Evolutionary conservation across 2,329 filamentous ascomycete species (phyloP), one percentile per base, ranked within the genome.

Genomic region (Lachnellula cervina): DNA sequence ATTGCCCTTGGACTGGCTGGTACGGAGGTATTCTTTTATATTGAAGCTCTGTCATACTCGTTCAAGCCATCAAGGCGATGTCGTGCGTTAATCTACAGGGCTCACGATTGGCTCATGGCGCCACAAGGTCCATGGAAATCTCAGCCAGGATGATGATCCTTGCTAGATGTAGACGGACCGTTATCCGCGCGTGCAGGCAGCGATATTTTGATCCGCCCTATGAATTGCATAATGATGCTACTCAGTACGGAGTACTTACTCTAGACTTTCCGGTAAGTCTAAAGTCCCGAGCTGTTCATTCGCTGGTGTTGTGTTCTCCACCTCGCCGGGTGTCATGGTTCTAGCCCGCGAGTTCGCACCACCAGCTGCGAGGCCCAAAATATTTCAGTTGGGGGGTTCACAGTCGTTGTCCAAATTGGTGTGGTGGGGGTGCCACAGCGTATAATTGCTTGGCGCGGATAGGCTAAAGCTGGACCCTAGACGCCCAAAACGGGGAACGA

Each of bases 121-220:
- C 63, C 63, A 58, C 58, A 54, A 56, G 45, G 28, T 44, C 52
- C 44, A 52, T 53, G 37, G 46, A 40, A 54, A 51, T 58, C 51
- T 59, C 50, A 58, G 58, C 57, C 60, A 64, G 57, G 53, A 46
- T 52, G 55, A 48, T 16, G 43, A 62, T 57, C 57, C 59, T 56
- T 55, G 63, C 40, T 55, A 21, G 11, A 55, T 55, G 55, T 55
- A 52, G 59, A 62, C 64, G 61, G 61, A 58, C 62, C 62, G 62
- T 64, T 63, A 64, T 59, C 61, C 62, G 62, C 59, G 55, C 60
- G 58, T 62, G 61, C 61, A 63, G 54, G 38, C 52, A 54, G 32
- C 57, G 56, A 59, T 62, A n/a, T 59, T 57, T 43, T 59, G 59
- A 59, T 61, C 61, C 59, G 61, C 61, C 62, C 44, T 62, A 59